Base-by-base conservation (phyloP, 78 protist genomes). In the Dictyostelium discoideum region DNA sequence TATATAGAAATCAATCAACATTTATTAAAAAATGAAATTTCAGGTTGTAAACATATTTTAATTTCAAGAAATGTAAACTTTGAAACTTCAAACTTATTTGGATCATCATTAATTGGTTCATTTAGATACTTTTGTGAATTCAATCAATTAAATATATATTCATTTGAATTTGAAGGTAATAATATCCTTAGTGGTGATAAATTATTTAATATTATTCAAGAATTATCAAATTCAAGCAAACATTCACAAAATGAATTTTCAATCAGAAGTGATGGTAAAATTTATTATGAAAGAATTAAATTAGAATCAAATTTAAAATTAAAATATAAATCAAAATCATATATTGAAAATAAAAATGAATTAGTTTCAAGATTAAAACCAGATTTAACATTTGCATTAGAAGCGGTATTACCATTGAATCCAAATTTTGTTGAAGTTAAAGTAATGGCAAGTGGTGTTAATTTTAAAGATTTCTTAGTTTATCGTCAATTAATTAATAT, bases 381-480 rank as follows among this genome's bases (percentile, higher is more conserved):
- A 2, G 44, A 24, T 9, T 50, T 78, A n/a, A 6, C 37, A n/a
- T 42, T 78, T 78, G 5, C 3, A 42, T 42, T 78, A 3, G 84
- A 42, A 42, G 20, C 50, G 10, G n/a, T 6, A 42, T 3, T 6
- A 78, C 42, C 57, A 78, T 78, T 78, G 8, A 0, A 10, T 10
- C 32, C 73, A 54, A 54, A 87, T n/a, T 73, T 54, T 9, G 78
- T 87, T 13, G 80, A 87, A 42, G 44, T 87, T 29, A 24, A 87
- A 40, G 85, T 87, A 32, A 76, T 37, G 82, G 93, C 93, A 18
- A 40, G 46, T 22, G 93, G 93, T 78, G 40, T 93, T 10, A 85
- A 85, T 63, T 93, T 76, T 9, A 84, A 86, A 37, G 96, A 93
- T 37, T 63, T 57, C 24, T 48, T 93, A 67, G 44, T 65, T 63